Evolutionary conservation across 805 yeast species (phyloP), one percentile per base, ranked within the genome.

Genomic region (Diddensiella caesifluorescens): DNA sequence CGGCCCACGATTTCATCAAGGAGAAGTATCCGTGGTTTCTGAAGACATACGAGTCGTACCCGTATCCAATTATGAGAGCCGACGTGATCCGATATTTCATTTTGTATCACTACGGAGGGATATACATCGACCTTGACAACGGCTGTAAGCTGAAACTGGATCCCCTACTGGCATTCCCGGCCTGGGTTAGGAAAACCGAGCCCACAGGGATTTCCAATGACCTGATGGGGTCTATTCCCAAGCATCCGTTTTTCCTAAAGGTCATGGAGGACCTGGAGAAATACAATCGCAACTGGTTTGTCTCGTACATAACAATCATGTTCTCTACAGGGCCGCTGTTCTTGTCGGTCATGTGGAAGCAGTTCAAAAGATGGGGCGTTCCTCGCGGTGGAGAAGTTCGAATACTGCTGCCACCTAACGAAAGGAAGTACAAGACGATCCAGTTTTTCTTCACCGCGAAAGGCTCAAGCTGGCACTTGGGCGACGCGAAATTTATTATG

Each of bases 201-300:
- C 97, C 97, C 20, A 83, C 95, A 0, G 97, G 97, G 39, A 77
- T 89, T 30, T 84, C 95, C 3, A 89, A 89, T 61, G 95, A 88
- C 59, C 88, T 88, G 12, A 83, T 89, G 95, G 95, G 95, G 7
- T 68, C 90, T 2, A 80, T 83, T 9, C 95, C 94, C 25, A 68
- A 71, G 37, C 97, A 89, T 62, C 95, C 95, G 2, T 85, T 88
- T 64, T 86, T 85, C 67, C 60, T 73, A 36, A 80, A 79, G 56
- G 83, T 74, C 13, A 73, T 86, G 46, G 82, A 80, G 47, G 74
- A 74, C 35, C 68, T 89, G 46, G 63, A 77, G 47, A 69, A 63
- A 39, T 81, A 76, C 57, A 78, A 86, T 56, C 70, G 74, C 51
- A 82, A 84, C 62, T 87, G 94, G 83, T 63, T 83, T 27, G 78